Base-by-base conservation (phyloP, 352 stramenopile genomes). In the Pythium apleroticum region DNA sequence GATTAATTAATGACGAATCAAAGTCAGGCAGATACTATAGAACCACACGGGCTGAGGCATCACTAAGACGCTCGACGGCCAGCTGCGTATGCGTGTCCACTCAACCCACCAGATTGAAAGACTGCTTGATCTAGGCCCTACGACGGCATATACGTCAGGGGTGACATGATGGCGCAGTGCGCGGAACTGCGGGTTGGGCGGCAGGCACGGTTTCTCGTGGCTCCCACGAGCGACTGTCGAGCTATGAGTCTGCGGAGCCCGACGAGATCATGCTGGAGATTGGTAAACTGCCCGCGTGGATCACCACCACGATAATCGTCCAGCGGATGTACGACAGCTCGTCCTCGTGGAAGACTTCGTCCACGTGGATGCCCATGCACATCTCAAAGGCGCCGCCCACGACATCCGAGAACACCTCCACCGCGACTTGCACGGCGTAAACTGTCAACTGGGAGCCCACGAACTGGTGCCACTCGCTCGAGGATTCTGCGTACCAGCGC, bases 1-100 rank as follows among this genome's bases (percentile, higher is more conserved):
- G 59, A 66, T 22, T 66, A 31, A 41, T 3, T 41, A 17, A 17
- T 17, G 8, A 17, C n/a, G n/a, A n/a, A n/a, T n/a, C n/a, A n/a
- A n/a, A n/a, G n/a, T n/a, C n/a, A n/a, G n/a, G n/a, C n/a, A n/a
- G n/a, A n/a, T n/a, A n/a, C n/a, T n/a, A n/a, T n/a, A n/a, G n/a
- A n/a, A n/a, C n/a, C n/a, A n/a, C n/a, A n/a, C n/a, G n/a, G n/a
- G n/a, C n/a, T n/a, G n/a, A n/a, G n/a, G n/a, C n/a, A n/a, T n/a
- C n/a, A n/a, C n/a, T n/a, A n/a, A n/a, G n/a, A n/a, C n/a, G n/a
- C n/a, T n/a, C n/a, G n/a, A n/a, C n/a, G n/a, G n/a, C n/a, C n/a
- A n/a, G n/a, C n/a, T n/a, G n/a, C n/a, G n/a, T n/a, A n/a, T n/a
- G n/a, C n/a, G n/a, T n/a, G n/a, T n/a, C n/a, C n/a, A n/a, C n/a